Percentiles rank a stretch among this genome's conserved stretches.
These are phyloP conservation scores for Jamesozyma jinghongensis DNA, from an alignment of 805 yeast genomes.

Conservation along the genomic window DNA sequence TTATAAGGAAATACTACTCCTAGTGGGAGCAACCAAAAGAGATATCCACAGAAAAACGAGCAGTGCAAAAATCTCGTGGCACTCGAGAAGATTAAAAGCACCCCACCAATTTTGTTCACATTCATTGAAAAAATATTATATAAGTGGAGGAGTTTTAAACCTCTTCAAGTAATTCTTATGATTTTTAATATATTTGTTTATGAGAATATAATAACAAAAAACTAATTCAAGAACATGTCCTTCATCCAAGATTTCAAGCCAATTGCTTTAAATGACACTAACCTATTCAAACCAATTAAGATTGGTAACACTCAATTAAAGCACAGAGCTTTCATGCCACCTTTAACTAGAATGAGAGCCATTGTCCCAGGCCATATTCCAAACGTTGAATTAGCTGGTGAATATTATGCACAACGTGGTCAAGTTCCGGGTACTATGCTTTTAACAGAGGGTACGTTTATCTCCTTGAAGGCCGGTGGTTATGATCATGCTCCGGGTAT, in stretches of 20 bases:
- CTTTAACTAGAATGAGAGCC: slow-evolving; percentile 37
- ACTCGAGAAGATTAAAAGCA: too few relatives aligned
- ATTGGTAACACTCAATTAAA: slow-evolving; percentile 31
- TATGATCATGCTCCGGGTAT: slow-evolving; percentile 41
- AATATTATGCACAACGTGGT: slow-evolving; percentile 49
- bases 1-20: too few relatives aligned
- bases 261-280: slow-evolving; percentile 23
- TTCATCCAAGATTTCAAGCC: slow-evolving; percentile 16
- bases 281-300: slow-evolving; percentile 36
- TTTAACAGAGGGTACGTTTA: slow-evolving; percentile 49
- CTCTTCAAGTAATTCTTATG: too few relatives aligned
- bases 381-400: slow-evolving; percentile 34
- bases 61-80: too few relatives aligned
- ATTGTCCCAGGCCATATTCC: slow-evolving; percentile 31
- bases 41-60: too few relatives aligned
- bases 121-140: too few relatives aligned
- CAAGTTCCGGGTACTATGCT: slow-evolving; percentile 42
- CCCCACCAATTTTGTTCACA: too few relatives aligned
- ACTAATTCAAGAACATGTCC: slow-evolving; percentile 9
- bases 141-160: too few relatives aligned
- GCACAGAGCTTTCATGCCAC: slow-evolving; percentile 34
- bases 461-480: slow-evolving; percentile 35
- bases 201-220: too few relatives aligned
- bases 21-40: too few relatives aligned
- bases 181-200: too few relatives aligned